A percentile compares a stretch with the other conserved stretches of the same genome.
These are phyloP conservation scores for Skeletonema marinoi DNA, from an alignment of 108 stramenopile species.

Conservation along the genomic window DNA sequence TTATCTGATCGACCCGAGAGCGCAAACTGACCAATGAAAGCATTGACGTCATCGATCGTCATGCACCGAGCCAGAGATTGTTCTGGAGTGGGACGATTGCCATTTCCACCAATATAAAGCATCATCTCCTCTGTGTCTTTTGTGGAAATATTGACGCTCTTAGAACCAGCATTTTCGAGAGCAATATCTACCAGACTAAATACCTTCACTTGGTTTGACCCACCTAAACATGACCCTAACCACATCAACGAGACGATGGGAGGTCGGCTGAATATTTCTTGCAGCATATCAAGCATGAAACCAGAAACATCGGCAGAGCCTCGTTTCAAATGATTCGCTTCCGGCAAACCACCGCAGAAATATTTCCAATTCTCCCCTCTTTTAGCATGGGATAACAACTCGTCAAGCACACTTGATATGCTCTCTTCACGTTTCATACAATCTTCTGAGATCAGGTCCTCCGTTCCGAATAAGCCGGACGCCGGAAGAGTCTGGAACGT, in stretches of 20 bases:
- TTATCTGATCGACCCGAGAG: constrained; percentile 53
- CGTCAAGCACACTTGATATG: constrained; percentile 59
- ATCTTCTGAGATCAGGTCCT: constrained; percentile 77
- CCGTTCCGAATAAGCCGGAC: constrained; percentile 66
- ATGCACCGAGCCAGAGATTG: constrained; percentile 39
- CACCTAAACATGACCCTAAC: constrained; percentile 64
- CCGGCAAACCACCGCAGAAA: constrained; percentile 62
- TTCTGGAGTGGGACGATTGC: constrained; percentile 44
- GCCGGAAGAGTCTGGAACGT: constrained; percentile 46
- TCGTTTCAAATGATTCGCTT: constrained; percentile 36
- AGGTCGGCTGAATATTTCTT: constrained; percentile 34
- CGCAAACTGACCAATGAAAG: constrained; percentile 62
- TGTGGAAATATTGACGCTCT: neutral
- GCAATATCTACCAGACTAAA: constrained; percentile 66
- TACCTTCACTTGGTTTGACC: constrained; percentile 60
- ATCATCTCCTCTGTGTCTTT: constrained; percentile 14
- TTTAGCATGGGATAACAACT: constrained; percentile 47
- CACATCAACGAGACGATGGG: constrained; percentile 69
- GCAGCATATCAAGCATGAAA: constrained; percentile 18
- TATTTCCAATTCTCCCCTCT: constrained; percentile 63
- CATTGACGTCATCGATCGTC: constrained; percentile 42
- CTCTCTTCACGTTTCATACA: constrained; percentile 29
- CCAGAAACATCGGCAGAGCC: neutral
- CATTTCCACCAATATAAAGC: constrained; percentile 17
- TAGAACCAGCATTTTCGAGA: constrained; percentile 20